Percentiles rank a stretch among this genome's conserved stretches.
Conservation (phyloP, 2,329 filamentous ascomycete species). For the Neobulgaria alba region DNA sequence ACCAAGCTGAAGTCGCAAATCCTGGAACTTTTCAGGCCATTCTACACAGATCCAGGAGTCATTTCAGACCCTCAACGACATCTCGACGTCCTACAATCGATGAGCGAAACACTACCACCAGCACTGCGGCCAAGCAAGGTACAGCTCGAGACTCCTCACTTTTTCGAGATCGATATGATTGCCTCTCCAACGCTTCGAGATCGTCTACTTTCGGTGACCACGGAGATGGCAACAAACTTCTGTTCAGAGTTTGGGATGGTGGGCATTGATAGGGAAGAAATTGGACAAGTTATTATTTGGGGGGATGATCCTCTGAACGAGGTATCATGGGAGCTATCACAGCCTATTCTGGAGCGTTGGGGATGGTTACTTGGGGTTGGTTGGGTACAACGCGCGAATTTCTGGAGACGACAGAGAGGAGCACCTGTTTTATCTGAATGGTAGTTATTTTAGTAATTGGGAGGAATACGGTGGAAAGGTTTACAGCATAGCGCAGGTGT, state of each 20-base stretch:
- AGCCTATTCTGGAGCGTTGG: constrained; percentile 32
- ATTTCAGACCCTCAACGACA: constrained; percentile 30
- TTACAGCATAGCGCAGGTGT: not conserved
- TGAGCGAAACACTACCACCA: constrained; percentile 28
- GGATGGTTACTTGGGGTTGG: constrained; percentile 32
- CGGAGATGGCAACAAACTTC: constrained; percentile 32
- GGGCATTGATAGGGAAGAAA: constrained; percentile 30
- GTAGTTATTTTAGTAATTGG: constrained; percentile 8
- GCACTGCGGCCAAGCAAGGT: constrained; percentile 31
- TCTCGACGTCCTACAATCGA: constrained; percentile 22
- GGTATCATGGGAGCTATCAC: constrained; percentile 36
- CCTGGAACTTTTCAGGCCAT: constrained; percentile 29
- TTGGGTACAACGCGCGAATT: constrained; percentile 34
- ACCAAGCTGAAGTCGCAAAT: constrained; percentile 30
- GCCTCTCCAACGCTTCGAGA: constrained; percentile 34
- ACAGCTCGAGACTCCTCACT: constrained; percentile 34
- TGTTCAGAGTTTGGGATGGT: constrained; percentile 31
- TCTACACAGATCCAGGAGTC: constrained; percentile 29
- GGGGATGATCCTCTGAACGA: constrained; percentile 35
- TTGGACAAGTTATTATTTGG: constrained; percentile 35
- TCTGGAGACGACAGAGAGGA: constrained; percentile 34
- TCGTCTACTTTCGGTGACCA: constrained; percentile 29
- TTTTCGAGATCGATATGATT: constrained; percentile 35
- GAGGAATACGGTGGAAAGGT: not conserved
- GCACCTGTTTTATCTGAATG: constrained; percentile 30